Evolutionary conservation across 202 grass and related monocot genomes (phyloP), one percentile per base, ranked within the genome.

Genomic region (Carex arenaria): DNA sequence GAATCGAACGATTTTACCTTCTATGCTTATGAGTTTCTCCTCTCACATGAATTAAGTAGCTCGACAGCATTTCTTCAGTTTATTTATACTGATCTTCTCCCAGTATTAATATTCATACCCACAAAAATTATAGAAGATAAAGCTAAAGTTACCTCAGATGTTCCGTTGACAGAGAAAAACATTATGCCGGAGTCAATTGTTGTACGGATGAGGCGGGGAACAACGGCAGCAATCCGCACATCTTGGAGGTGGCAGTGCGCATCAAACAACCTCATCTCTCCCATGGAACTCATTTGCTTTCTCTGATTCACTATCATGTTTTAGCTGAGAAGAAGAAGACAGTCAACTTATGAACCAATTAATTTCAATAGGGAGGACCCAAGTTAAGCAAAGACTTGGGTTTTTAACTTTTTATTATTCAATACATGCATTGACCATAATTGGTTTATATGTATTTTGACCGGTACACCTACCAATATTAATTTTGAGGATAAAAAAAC

Each of bases 171-270:
- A 0, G 88, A 85, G 88, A 98, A 95, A 60, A 77, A 86, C 30
- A 72, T 63, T n/a, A 95, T 91, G 66, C 95, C 92, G 63, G 89
- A 91, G 32, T 86, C 87, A 40, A 83, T 10, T 65, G 95, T 91
- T 17, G 89, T 84, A 64, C 87, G 80, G 67, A 98, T 85, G 85
- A 95, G 89, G 17, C 79, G 59, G 4, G 89, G 89, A 36, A 86
- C 90, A 5, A 76, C 84, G 42, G 80, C 54, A 26, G 72, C 67
- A 80, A 98, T 79, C 72, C 92, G 90, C 20, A 79, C 80, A 42
- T 98, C 92, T 81, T 94, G 92, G 52, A 98, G 92, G 85, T 93
- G 92, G 88, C 91, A 95, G 89, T 93, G 95, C 17, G 85, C 95
- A 61, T 94, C 89, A 85, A 94, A 97, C 63, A 94, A 62, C 57